phyloP scores from a whole-genome alignment of 148 eudicot species.

The Diospyros kaki region DNA sequence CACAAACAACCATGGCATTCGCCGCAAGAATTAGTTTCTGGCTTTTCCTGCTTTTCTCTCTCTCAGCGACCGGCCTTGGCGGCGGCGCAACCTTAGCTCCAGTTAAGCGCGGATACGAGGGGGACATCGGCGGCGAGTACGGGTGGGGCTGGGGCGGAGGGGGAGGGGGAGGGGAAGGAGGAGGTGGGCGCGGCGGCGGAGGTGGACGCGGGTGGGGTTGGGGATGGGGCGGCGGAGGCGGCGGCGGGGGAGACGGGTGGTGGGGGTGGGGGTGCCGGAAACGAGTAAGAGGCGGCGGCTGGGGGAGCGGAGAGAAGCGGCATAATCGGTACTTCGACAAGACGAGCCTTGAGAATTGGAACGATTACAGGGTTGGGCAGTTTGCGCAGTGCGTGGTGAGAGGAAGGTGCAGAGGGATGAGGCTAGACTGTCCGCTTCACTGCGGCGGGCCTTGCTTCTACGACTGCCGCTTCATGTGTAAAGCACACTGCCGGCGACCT shows the following conservation, averaged over 20 bases:
- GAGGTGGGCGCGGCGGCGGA: no score
- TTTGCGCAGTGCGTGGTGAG: constrained; percentile 59
- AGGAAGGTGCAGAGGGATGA: constrained; percentile 64
- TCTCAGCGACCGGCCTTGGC: no score
- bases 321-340: background rate
- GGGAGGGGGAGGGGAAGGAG: no score
- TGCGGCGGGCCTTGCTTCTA: constrained; percentile 73
- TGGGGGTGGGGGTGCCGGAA: constrained; percentile 31
- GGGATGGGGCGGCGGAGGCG: background rate
- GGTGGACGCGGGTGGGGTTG: no score
- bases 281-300: background rate
- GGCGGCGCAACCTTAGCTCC: no score
- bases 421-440: constrained; percentile 74
- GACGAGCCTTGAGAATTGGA: constrained; percentile 14
- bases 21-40: no score
- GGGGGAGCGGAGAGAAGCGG: background rate
- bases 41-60: no score
- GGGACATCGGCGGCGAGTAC: no score
- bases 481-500: constrained; percentile 48
- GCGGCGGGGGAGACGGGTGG: constrained; percentile 35
- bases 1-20: no score
- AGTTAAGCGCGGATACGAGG: no score
- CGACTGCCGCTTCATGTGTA: constrained; percentile 67
- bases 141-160: no score
- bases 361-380: constrained; percentile 50